These are phyloP conservation scores for Discostella stelligeroides DNA, from an alignment of 108 stramenopile species.

Conservation along the genomic window DNA sequence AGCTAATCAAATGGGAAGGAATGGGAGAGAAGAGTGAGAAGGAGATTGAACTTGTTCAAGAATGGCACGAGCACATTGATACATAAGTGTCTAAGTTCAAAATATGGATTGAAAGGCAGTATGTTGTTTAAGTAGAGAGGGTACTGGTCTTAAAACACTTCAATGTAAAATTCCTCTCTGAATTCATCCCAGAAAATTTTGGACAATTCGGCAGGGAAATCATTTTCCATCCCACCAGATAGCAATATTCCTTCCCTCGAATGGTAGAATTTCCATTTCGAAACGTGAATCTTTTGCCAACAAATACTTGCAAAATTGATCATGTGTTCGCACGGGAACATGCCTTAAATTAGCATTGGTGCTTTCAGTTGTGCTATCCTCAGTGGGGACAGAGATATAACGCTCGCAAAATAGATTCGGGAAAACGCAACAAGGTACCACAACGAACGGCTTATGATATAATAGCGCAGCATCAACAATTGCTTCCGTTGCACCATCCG, in stretches of 20 bases:
- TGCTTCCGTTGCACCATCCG: constrained; percentile 88
- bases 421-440: constrained; percentile 91
- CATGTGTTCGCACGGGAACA: constrained; percentile 74
- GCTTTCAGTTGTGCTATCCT: constrained; percentile 3
- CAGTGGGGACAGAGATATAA: constrained; percentile 18
- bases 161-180: too few relatives aligned
- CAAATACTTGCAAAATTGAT: constrained; percentile 82
- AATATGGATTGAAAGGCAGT: too few relatives aligned
- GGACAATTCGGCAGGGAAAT: too few relatives aligned
- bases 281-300: constrained; percentile 42
- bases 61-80: constrained; percentile 93
- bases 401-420: constrained; percentile 66
- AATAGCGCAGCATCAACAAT: constrained; percentile 79
- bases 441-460: constrained; percentile 81
- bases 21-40: constrained; percentile 83
- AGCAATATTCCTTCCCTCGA: constrained; percentile 72
- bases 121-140: too few relatives aligned
- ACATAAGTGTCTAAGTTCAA: too few relatives aligned
- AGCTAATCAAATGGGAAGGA: constrained; percentile 90
- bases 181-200: too few relatives aligned
- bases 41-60: constrained; percentile 82
- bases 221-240: constrained; percentile 54
- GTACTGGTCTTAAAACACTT: too few relatives aligned
- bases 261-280: constrained; percentile 40
- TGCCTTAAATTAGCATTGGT: constrained; percentile 2